phyloP scores from a whole-genome alignment of 768 basidiomycete species.

The Lyophyllum decastes region DNA sequence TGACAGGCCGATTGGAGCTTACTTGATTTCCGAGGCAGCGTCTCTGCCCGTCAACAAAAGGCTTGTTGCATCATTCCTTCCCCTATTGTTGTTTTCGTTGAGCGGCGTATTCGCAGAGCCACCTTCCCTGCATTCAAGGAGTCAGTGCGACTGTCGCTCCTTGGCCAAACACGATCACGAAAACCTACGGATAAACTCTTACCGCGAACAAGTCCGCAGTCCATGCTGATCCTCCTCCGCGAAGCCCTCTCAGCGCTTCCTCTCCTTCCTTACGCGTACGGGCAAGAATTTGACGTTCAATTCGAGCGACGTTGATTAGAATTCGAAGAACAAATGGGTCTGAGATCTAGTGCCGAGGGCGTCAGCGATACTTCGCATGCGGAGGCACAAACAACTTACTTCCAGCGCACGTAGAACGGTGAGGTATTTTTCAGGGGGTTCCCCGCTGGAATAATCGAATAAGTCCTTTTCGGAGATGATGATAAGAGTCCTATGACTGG shows the following conservation, averaged over 20 bases:
- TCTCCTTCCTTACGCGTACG: constrained; percentile 66
- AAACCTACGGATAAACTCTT: constrained; percentile 61
- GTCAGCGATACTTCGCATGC: constrained; percentile 6
- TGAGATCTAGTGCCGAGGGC: constrained; percentile 53
- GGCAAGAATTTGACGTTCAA: constrained; percentile 76
- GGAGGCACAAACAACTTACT: constrained; percentile 41
- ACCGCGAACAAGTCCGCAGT: constrained; percentile 64
- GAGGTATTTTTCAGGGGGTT: constrained; percentile 58
- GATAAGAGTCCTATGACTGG: constrained; percentile 50
- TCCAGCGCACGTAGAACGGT: constrained; percentile 85
- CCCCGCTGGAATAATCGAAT: constrained; percentile 80
- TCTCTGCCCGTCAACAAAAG: constrained; percentile 58
- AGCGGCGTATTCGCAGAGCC: constrained; percentile 57
- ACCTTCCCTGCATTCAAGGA: constrained; percentile 56
- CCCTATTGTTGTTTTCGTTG: constrained; percentile 19
- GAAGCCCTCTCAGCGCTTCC: constrained; percentile 40
- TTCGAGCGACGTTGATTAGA: constrained; percentile 70
- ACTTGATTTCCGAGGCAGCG: constrained; percentile 49
- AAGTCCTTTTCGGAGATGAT: constrained; percentile 71
- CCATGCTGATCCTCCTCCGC: constrained; percentile 60
- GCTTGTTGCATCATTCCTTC: constrained; percentile 35
- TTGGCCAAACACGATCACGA: background rate
- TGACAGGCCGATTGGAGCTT: constrained; percentile 12
- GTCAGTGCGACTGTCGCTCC: background rate
- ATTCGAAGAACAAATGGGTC: constrained; percentile 77